phyloP scores from a whole-genome alignment of 164 flowering plant genomes.

The Magnolia changhungtana region DNA sequence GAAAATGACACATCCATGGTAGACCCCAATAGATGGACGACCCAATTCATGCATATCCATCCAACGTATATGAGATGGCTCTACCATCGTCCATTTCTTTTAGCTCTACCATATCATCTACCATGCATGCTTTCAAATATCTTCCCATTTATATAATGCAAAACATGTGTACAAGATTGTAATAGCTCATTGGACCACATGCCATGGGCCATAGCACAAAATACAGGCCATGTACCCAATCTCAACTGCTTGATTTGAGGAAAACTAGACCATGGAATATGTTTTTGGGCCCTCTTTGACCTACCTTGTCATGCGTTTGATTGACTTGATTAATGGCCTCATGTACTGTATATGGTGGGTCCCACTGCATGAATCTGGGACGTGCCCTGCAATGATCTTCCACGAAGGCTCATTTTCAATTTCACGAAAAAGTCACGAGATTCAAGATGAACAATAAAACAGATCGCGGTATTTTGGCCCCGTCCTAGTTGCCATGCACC shows the following conservation, averaged over 20 bases:
- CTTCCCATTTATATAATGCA: too few relatives aligned
- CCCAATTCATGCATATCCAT: too few relatives aligned
- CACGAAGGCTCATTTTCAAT: too few relatives aligned
- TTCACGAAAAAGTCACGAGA: neutral
- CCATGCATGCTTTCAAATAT: too few relatives aligned
- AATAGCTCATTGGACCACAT: too few relatives aligned
- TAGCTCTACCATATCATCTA: too few relatives aligned
- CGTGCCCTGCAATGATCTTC: neutral
- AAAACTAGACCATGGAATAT: neutral
- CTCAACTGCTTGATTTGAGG: neutral
- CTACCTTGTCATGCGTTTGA: neutral
- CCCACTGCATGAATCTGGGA: neutral
- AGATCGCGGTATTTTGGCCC: neutral
- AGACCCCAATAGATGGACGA: too few relatives aligned
- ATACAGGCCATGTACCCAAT: neutral
- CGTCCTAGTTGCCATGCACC: conserved; percentile 22
- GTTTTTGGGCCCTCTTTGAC: neutral
- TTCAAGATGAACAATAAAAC: neutral
- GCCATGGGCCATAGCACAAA: too few relatives aligned
- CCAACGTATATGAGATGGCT: too few relatives aligned
- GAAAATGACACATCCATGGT: too few relatives aligned
- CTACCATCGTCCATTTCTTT: too few relatives aligned
- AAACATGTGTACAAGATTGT: too few relatives aligned
- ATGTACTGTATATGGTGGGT: neutral
- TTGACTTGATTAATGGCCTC: neutral